Evolutionary conservation across 192 early-diverging fungal species (phyloP).

Genomic region (Podila verticillata): DNA sequence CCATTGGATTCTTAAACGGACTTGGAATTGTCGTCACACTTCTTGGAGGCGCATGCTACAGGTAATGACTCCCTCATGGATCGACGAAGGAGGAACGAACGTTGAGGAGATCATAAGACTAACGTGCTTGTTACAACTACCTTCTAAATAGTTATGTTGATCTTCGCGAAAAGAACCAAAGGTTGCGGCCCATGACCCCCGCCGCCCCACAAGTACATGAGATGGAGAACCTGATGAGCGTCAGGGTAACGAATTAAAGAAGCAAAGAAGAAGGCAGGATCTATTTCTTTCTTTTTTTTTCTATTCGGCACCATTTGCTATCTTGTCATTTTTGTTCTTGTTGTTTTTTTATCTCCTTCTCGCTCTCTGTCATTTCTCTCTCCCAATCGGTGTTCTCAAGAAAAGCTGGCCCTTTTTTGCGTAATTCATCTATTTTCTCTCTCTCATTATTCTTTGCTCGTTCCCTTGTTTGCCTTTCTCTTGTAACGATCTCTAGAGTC

Average conservation of each 20-base stretch:
- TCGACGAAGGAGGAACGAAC: not conserved
- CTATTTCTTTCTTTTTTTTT: not conserved
- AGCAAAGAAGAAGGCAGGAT: not conserved
- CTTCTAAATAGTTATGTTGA: conserved; percentile 32
- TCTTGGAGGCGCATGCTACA: conserved; percentile 68
- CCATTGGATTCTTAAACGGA: conserved; percentile 67
- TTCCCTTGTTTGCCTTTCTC: not conserved
- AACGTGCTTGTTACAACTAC: not conserved
- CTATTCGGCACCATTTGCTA: not conserved
- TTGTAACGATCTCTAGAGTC: not conserved
- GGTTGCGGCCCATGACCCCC: conserved; percentile 35
- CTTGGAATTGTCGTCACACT: conserved; percentile 70
- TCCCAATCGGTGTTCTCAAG: not conserved
- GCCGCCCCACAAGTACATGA: conserved; percentile 35
- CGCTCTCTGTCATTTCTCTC: not conserved
- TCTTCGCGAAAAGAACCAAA: conserved; percentile 37
- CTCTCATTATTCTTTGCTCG: not conserved
- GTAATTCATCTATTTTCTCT: not conserved
- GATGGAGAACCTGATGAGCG: conserved; percentile 35
- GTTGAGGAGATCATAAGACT: no score
- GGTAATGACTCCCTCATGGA: conserved; percentile 29
- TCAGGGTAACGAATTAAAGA: conserved; percentile 39
- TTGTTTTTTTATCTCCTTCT: conserved; percentile 5
- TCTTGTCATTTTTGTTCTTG: not conserved
- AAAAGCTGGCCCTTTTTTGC: conserved; percentile 33